These are phyloP conservation scores for Ustilago nuda DNA, from an alignment of 1,284 basidiomycete species.

Conservation along the genomic window DNA sequence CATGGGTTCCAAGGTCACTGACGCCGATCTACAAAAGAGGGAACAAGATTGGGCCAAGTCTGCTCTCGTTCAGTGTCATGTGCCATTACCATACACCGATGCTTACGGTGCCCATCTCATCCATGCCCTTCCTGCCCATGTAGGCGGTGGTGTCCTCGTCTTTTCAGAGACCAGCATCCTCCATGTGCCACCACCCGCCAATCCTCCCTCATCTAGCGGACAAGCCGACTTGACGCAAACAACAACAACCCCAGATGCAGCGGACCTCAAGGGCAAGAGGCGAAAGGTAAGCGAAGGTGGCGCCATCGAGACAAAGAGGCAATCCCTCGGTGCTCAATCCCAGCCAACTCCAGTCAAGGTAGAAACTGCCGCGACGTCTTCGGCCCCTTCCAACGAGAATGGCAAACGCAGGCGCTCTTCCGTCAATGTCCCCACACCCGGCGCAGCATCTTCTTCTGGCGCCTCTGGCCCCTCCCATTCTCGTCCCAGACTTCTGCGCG, in stretches of 20 bases:
- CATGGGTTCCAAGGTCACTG: conserved; percentile 36
- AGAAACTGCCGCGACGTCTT: conserved; percentile 5
- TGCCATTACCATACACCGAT: conserved; percentile 60
- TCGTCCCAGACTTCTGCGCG: conserved; percentile 40
- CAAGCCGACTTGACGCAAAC: not conserved
- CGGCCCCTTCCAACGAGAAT: conserved; percentile 47
- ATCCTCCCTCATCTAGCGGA: conserved; percentile 1
- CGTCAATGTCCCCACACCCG: conserved; percentile 12
- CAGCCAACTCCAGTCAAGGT: conserved; percentile 7
- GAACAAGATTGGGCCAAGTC: conserved; percentile 53
- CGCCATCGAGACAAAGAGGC: conserved; percentile 21
- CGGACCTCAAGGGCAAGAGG: conserved; percentile 46
- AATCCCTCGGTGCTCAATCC: conserved; percentile 16
- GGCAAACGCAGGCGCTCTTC: conserved; percentile 57
- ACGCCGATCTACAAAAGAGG: conserved; percentile 30
- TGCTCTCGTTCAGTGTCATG: conserved; percentile 57
- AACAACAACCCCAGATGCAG: conserved; percentile 4
- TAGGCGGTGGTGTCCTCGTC: conserved; percentile 64
- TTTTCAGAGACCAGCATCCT: conserved; percentile 61
- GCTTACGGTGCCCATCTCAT: conserved; percentile 60
- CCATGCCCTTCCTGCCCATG: conserved; percentile 49
- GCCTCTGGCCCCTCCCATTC: conserved; percentile 4
- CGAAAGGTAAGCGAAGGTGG: conserved; percentile 52
- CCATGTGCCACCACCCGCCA: conserved; percentile 55
- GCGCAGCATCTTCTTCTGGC: conserved; percentile 17